Conservation (phyloP, 371 early-diverging fungal genomes). For the Mucor circinelloides region DNA sequence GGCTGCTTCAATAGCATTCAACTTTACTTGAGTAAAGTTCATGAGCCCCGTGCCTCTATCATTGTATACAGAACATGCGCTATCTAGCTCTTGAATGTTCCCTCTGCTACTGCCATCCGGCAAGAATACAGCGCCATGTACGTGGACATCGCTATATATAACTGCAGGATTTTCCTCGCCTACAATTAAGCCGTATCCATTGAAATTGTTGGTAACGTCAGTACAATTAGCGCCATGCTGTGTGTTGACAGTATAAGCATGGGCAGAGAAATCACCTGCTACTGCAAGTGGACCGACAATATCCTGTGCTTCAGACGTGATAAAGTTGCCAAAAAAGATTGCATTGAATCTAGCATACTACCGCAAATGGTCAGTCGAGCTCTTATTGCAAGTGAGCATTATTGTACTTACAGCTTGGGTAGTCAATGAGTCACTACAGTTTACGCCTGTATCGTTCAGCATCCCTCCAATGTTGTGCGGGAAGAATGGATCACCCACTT, state of each 20-base stretch:
- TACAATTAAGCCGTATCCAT: conserved; percentile 14
- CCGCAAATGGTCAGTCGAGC: neutral
- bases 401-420: no score
- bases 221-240: neutral
- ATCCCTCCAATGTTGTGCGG: neutral
- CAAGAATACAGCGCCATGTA: conserved; percentile 15
- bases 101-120: neutral
- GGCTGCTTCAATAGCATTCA: neutral
- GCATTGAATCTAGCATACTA: conserved; percentile 4
- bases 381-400: no score
- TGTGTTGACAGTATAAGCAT: conserved; percentile 5
- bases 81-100: neutral
- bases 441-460: neutral
- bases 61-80: neutral
- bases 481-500: neutral
- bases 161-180: neutral
- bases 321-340: conserved; percentile 24
- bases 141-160: neutral
- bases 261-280: conserved; percentile 4
- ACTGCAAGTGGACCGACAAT: conserved; percentile 17
- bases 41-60: neutral
- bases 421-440: neutral
- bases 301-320: neutral
- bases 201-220: neutral
- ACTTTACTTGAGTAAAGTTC: neutral